A percentile compares a stretch with the other conserved stretches of the same genome.
phyloP scores from a whole-genome alignment of 495 filamentous ascomycete species.

The Durotheca rogersii region DNA sequence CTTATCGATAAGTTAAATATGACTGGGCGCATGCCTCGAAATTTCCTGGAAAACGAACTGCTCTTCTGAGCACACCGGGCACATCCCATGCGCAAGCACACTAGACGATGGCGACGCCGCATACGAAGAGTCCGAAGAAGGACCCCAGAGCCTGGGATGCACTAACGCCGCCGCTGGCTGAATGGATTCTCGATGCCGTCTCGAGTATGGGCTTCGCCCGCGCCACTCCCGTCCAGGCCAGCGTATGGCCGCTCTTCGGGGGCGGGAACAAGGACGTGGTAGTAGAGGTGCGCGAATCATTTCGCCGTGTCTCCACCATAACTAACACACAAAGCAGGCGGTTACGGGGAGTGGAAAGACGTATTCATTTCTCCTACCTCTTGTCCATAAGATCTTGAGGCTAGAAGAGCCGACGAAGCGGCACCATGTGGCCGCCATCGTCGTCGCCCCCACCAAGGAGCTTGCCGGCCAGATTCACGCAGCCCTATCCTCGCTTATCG shows the following conservation, averaged over 20 bases:
- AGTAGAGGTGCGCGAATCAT: conserved; percentile 67
- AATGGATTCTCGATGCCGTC: conserved; percentile 88
- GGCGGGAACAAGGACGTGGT: conserved; percentile 95
- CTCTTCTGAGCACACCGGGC: neutral
- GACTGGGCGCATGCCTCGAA: conserved; percentile 1
- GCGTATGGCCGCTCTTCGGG: conserved; percentile 74
- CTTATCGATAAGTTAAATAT: no score
- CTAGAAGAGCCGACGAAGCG: conserved; percentile 72
- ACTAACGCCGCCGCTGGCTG: conserved; percentile 72
- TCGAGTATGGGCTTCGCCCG: conserved; percentile 78
- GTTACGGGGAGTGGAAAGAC: conserved; percentile 97
- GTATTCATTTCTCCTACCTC: conserved; percentile 82
- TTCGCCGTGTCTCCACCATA: neutral
- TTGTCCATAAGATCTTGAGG: conserved; percentile 80
- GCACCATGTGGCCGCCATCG: conserved; percentile 84
- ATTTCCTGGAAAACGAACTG: conserved; percentile 8
- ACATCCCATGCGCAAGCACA: conserved; percentile 4
- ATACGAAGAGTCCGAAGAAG: conserved; percentile 38
- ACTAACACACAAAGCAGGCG: conserved; percentile 48
- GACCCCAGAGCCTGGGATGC: conserved; percentile 73
- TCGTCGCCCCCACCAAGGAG: conserved; percentile 91
- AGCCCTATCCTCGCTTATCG: conserved; percentile 73
- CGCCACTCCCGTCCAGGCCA: conserved; percentile 94
- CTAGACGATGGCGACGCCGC: conserved; percentile 44
- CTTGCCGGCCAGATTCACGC: conserved; percentile 86